Base-by-base conservation (phyloP, 208 protist species). In the Strigomonas galati region DNA sequence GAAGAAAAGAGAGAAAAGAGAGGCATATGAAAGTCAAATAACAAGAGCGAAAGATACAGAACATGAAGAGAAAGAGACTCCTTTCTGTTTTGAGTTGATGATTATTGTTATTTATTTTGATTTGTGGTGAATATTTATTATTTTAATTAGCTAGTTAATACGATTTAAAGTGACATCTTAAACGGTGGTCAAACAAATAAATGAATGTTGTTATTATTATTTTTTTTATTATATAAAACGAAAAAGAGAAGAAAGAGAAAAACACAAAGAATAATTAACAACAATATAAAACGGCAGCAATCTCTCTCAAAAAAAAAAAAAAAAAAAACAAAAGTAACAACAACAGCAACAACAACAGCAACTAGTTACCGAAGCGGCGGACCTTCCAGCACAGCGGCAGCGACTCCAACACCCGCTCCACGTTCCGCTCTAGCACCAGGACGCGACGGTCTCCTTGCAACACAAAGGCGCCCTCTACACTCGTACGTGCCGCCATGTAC, bases 361-460 rank as follows among this genome's bases (percentile, higher is more conserved):
- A 58, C 28, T 82, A 96, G 64, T 96, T 96, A 62, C 90, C 90
- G 63, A 96, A 96, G 62, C 90, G 90, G 37, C 90, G 85, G 28
- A 96, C 85, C 76, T 91, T 93, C 90, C 90, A 96, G 73, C 74
- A 88, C 60, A 93, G 68, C n/a, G 90, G 90, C 46, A 96, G 71
- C 17, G 77, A 63, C 71, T 92, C 83, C 19, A 96, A 73, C 52
- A 72, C 80, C 66, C 82, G 85, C 71, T 93, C 90, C 23, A 96
- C 58, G 61, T 96, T 96, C 32, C 87, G 84, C 65, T 91, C 74
- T 37, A 96, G 62, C 37, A 91, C 62, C 46, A 96, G 62, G 23
- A 92, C 78, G 58, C 77, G 73, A 35, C 69, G 27, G 63, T 75
- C 73, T 1, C 69, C 81, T 21, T 65, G 40, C 31, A 95, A 28